phyloP scores from a whole-genome alignment of 169 alveolate species.

The Ichthyophthirius multifiliis region DNA sequence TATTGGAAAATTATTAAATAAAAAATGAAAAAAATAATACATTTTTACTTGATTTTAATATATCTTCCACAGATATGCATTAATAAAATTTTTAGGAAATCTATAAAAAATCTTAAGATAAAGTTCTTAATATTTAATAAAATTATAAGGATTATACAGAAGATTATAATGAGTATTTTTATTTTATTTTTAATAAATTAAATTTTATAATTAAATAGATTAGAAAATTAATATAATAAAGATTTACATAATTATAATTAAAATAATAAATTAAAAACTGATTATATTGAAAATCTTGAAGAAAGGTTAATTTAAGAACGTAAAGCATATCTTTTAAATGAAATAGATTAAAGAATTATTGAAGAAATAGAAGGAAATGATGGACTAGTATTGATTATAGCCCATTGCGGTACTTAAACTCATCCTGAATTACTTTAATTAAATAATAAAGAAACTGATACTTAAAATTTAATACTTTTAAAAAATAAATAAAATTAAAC shows the following conservation, averaged over 20 bases:
- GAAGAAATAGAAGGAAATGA: slow-evolving; percentile 2
- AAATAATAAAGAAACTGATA: background rate
- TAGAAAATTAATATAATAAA: background rate
- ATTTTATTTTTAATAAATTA: no score
- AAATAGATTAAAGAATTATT: background rate
- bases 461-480: background rate
- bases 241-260: background rate
- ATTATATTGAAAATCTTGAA: background rate
- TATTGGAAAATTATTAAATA: background rate
- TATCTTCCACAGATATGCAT: no score
- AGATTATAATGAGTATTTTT: background rate
- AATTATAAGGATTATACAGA: background rate
- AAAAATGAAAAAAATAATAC: background rate
- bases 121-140: background rate
- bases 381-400: background rate
- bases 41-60: no score
- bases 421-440: background rate
- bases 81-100: background rate
- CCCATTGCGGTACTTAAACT: background rate
- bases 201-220: background rate
- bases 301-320: no score
- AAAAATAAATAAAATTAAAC: background rate
- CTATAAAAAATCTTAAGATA: background rate
- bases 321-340: no score
- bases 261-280: background rate